Base-by-base conservation (phyloP, 129 eudicot species). In the Sambucus nigra region DNA sequence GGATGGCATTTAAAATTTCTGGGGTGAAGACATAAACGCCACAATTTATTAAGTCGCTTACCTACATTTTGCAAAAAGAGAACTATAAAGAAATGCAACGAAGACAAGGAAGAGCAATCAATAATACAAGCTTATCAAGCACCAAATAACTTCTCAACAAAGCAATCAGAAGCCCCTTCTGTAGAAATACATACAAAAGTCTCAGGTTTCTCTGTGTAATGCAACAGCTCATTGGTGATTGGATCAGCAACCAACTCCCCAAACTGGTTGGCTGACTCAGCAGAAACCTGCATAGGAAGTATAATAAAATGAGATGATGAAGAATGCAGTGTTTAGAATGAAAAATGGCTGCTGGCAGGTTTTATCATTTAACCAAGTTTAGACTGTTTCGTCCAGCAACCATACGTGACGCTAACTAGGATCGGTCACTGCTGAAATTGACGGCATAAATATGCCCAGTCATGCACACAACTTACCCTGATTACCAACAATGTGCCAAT, bases 181-280 rank as follows among this genome's bases (percentile, higher is more conserved):
- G 50, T 13, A 31, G 25, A 3, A 47, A 23, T 62, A 72, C 99
- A 61, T 86, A 92, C 99, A 69, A 92, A 92, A 59, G 99, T 92
- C 63, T 86, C 95, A 12, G 99, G 99, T 76, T 86, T 92, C 84
- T 92, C 99, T 6, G 95, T 92, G 76, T 92, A 92, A 77, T 92
- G 99, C 67, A 92, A 52, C 55, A 92, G 75, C 47, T 92, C 99
- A 21, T 92, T 86, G 61, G 95, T 86, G n/a, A 26, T 55, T 56
- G 99, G 87, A 73, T 92, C 99, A 67, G 96, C 96, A 51, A 86
- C 94, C 67, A 92, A 67, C 55, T 86, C 99, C 55, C 99, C 99
- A 66, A 86, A 92, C 78, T 86, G 80, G 61, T 69, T 82, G 59
- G 99, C 99, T 44, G 96, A 79, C 71, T 92, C 99, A 14, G 89